These are phyloP conservation scores for Ormosia emarginata DNA, from an alignment of 306 rosid species.

Conservation along the genomic window DNA sequence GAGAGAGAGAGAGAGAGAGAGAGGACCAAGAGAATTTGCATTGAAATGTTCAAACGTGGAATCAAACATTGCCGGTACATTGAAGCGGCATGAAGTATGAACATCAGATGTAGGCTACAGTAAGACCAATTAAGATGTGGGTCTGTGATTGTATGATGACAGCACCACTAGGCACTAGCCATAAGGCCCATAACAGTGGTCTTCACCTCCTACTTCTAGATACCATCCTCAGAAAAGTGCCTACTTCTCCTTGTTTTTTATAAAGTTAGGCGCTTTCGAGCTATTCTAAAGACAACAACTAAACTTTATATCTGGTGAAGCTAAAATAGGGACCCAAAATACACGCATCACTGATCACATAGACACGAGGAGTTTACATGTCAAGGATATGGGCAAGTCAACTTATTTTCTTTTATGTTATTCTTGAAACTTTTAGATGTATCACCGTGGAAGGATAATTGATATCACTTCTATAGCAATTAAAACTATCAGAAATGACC, in stretches of 20 bases:
- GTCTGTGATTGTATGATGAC: conserved; percentile 34
- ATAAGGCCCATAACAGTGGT: conserved; percentile 4
- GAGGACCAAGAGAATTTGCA: conserved; percentile 39
- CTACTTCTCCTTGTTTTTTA: conserved; percentile 40
- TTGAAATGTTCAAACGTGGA: conserved; percentile 31
- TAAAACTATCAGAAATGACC: neutral
- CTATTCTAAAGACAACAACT: conserved; percentile 17
- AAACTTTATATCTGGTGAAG: conserved; percentile 12
- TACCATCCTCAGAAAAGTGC: conserved; percentile 23
- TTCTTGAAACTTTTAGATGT: conserved; percentile 14
- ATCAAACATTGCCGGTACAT: conserved; percentile 35
- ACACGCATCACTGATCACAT: neutral
- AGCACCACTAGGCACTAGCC: conserved; percentile 28
- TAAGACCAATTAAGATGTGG: conserved; percentile 42
- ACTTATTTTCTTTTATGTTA: conserved; percentile 3
- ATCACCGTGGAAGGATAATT: neutral
- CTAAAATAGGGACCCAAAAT: conserved; percentile 10
- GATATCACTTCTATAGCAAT: conserved; percentile 5
- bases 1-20: conserved; percentile 23
- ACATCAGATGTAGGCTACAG: conserved; percentile 37
- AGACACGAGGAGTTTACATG: conserved; percentile 2
- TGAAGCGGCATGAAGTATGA: conserved; percentile 27
- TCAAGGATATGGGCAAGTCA: conserved; percentile 13
- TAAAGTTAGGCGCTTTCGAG: conserved; percentile 21
- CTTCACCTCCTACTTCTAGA: conserved; percentile 18